Conservation (phyloP, 768 basidiomycete species). For the Tulasnella sp. region DNA sequence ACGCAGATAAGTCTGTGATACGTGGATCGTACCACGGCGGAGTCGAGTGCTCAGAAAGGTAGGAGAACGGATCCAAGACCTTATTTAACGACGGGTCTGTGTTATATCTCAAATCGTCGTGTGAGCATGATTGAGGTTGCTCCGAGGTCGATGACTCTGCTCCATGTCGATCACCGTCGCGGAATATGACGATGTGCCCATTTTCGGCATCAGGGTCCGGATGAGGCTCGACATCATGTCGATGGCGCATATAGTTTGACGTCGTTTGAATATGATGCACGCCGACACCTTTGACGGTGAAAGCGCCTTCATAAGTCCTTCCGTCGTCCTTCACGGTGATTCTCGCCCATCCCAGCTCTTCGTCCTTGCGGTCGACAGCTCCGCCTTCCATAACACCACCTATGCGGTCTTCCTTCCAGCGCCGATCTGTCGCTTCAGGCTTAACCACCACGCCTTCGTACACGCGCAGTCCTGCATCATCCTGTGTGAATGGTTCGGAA, state of each 20-base stretch:
- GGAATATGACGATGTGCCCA: slow-evolving; percentile 55
- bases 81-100: slow-evolving; percentile 44
- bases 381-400: slow-evolving; percentile 33
- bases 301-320: slow-evolving; percentile 62
- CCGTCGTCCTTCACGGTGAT: slow-evolving; percentile 59
- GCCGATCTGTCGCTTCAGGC: slow-evolving; percentile 38
- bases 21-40: slow-evolving; percentile 35
- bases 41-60: slow-evolving; percentile 20
- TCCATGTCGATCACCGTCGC: slow-evolving; percentile 38
- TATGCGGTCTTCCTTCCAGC: slow-evolving; percentile 54
- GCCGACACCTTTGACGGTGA: slow-evolving; percentile 52
- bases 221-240: slow-evolving; percentile 14
- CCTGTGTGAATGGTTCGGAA: slow-evolving; percentile 50
- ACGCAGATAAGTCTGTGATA: slow-evolving; percentile 19
- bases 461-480: slow-evolving; percentile 41
- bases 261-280: slow-evolving; percentile 63
- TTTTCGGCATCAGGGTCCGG: slow-evolving; percentile 48
- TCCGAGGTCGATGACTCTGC: slow-evolving; percentile 15
- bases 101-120: slow-evolving; percentile 62
- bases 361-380: slow-evolving; percentile 27
- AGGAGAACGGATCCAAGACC: slow-evolving; percentile 24
- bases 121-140: slow-evolving; percentile 44
- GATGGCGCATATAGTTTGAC: slow-evolving; percentile 52
- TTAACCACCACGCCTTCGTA: slow-evolving; percentile 69
- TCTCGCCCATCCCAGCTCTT: slow-evolving; percentile 62